Percentiles rank a stretch among this genome's conserved stretches.
These are phyloP conservation scores for Ramaria sp. DNA, from an alignment of 768 basidiomycete species.

Conservation along the genomic window DNA sequence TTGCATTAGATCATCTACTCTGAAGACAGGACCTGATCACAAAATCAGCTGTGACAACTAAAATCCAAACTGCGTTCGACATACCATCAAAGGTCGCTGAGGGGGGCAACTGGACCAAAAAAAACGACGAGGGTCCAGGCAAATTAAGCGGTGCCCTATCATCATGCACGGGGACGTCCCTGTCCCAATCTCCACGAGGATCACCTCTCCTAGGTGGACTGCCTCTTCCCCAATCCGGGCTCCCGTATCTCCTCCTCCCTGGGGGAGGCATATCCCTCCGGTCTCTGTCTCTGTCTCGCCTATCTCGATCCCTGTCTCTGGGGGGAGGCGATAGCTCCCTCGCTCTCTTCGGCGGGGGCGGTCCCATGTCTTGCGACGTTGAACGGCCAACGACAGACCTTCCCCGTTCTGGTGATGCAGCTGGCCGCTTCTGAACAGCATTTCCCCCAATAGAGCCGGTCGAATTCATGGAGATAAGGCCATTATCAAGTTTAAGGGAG, in stretches of 20 bases:
- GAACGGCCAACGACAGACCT: not conserved
- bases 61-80: slow-evolving; percentile 18
- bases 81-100: slow-evolving; percentile 75
- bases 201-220: slow-evolving; percentile 6
- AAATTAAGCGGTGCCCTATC: slow-evolving; percentile 32
- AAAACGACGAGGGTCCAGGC: slow-evolving; percentile 51
- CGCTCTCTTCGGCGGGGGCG: slow-evolving; percentile 9
- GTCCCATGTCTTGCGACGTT: slow-evolving; percentile 6
- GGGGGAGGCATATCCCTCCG: slow-evolving; percentile 27
- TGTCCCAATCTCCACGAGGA: slow-evolving; percentile 33
- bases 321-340: slow-evolving; percentile 8
- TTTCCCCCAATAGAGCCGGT: slow-evolving; percentile 12
- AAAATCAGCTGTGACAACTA: slow-evolving; percentile 1
- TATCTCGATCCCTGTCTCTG: slow-evolving; percentile 16
- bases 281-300: slow-evolving; percentile 7
- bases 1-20: slow-evolving; percentile 84
- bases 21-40: slow-evolving; percentile 71
- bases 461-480: slow-evolving; percentile 2
- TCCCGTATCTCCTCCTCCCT: slow-evolving; percentile 29
- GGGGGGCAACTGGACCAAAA: slow-evolving; percentile 70
- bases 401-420: slow-evolving; percentile 8
- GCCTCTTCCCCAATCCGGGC: slow-evolving; percentile 17
- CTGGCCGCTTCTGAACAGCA: slow-evolving; percentile 8
- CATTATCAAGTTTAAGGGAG: slow-evolving; percentile 1
- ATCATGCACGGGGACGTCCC: slow-evolving; percentile 21